Evolutionary conservation across 2,329 filamentous ascomycete genomes (phyloP).

Genomic region (Daldinia eschscholtzii): DNA sequence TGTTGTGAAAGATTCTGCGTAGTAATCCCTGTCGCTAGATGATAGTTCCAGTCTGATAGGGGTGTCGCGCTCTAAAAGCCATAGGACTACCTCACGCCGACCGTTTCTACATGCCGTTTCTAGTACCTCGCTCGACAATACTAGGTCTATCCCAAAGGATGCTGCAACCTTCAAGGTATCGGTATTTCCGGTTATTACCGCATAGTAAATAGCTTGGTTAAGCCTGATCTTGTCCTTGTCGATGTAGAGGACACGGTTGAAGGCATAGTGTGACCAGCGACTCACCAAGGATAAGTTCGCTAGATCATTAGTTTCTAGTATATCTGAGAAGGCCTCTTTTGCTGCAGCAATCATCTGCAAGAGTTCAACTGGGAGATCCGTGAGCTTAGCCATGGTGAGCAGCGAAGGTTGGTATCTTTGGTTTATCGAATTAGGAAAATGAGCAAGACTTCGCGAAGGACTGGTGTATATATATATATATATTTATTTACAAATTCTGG

Average conservation of each 20-base stretch:
- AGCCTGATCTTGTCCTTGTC: not conserved
- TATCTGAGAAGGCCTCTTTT: not conserved
- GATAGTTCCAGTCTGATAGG: not conserved
- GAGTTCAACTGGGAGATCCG: not conserved
- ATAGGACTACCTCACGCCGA: not conserved
- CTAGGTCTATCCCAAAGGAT: not conserved
- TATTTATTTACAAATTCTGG: too few species aligned
- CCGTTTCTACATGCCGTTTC: not conserved
- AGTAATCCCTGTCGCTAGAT: not conserved
- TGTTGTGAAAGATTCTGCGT: not conserved
- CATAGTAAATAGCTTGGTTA: not conserved
- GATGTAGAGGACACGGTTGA: not conserved
- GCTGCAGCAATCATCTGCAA: not conserved
- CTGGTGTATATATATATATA: not conserved
- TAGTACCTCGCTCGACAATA: not conserved
- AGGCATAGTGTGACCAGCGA: not conserved
- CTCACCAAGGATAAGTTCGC: not conserved
- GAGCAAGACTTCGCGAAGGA: not conserved
- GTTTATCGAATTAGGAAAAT: not conserved
- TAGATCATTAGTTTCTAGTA: not conserved
- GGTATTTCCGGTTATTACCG: not conserved
- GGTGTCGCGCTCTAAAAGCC: not conserved
- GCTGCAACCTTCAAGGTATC: not conserved
- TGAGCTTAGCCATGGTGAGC: not conserved
- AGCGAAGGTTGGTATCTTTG: not conserved